Evolutionary conservation across 73 alveolate species (phyloP).

Genomic region (Paramecium octaurelia): DNA sequence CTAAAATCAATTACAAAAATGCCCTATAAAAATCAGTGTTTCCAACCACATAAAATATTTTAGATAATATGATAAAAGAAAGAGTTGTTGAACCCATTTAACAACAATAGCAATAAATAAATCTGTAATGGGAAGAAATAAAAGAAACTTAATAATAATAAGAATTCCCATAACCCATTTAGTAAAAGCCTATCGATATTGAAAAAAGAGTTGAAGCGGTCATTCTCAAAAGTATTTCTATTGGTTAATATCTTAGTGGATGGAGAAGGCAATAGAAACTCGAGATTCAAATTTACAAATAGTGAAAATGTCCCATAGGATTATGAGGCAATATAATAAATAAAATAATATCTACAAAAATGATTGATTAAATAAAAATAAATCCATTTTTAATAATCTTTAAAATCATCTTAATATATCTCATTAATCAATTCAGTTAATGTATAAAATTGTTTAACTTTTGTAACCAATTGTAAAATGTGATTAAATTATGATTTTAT

Average conservation of each 20-base stretch:
- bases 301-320: neutral
- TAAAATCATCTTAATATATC: neutral
- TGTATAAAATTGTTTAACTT: too few species aligned
- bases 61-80: slow-evolving; percentile 37
- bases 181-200: neutral
- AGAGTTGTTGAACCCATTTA: neutral
- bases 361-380: neutral
- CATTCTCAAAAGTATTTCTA: neutral
- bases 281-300: slow-evolving; percentile 44
- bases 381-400: neutral
- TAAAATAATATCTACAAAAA: neutral
- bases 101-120: neutral
- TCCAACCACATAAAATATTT: slow-evolving; percentile 44
- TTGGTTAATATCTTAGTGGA: neutral
- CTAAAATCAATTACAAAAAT: slow-evolving; percentile 39
- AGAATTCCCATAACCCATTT: neutral
- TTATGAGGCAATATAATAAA: slow-evolving; percentile 11
- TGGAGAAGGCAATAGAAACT: neutral
- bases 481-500: too few species aligned
- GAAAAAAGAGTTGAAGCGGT: slow-evolving; percentile 38
- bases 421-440: neutral
- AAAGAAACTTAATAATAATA: neutral
- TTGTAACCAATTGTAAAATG: too few species aligned
- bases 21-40: slow-evolving; percentile 50
- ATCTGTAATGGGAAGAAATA: neutral